A percentile compares a stretch with the other conserved stretches of the same genome.
Conservation (phyloP, 352 stramenopile species). For the Pythium volutum region DNA sequence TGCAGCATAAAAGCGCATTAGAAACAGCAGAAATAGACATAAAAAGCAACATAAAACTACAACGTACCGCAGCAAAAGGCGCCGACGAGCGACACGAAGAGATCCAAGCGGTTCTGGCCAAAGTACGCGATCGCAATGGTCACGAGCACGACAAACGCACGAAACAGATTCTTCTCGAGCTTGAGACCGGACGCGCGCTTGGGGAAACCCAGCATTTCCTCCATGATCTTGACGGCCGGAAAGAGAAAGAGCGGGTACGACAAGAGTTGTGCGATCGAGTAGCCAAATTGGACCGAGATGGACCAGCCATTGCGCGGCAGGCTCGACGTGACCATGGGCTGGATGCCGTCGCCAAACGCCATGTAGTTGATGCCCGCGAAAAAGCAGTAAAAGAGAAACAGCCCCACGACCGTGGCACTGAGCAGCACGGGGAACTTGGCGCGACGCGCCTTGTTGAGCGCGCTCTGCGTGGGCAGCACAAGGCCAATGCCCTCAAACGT, state of each 20-base stretch:
- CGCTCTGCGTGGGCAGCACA: conserved; percentile 68
- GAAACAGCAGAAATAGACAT: neutral
- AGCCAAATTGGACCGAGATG: conserved; percentile 76
- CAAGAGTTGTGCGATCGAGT: conserved; percentile 68
- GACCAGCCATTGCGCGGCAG: conserved; percentile 69
- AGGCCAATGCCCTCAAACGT: conserved; percentile 83
- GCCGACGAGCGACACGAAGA: conserved; percentile 81
- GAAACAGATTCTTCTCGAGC: conserved; percentile 71
- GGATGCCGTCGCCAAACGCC: conserved; percentile 58
- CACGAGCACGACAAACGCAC: conserved; percentile 55
- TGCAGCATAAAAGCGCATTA: conserved; percentile 7
- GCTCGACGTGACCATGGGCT: conserved; percentile 72
- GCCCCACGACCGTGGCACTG: conserved; percentile 53
- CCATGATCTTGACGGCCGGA: conserved; percentile 79
- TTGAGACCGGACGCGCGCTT: conserved; percentile 63
- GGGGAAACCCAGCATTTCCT: conserved; percentile 79
- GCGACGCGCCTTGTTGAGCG: conserved; percentile 59
- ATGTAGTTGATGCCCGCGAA: conserved; percentile 82
- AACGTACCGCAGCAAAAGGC: conserved; percentile 77
- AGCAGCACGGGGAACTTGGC: conserved; percentile 63
- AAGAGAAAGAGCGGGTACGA: conserved; percentile 83
- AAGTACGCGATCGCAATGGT: conserved; percentile 75
- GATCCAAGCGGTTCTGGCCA: conserved; percentile 64
- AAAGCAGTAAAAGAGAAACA: conserved; percentile 81
- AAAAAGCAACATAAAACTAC: neutral